Evolutionary conservation across 2,329 filamentous ascomycete species (phyloP).

Genomic region (Colletotrichum theobromicola): DNA sequence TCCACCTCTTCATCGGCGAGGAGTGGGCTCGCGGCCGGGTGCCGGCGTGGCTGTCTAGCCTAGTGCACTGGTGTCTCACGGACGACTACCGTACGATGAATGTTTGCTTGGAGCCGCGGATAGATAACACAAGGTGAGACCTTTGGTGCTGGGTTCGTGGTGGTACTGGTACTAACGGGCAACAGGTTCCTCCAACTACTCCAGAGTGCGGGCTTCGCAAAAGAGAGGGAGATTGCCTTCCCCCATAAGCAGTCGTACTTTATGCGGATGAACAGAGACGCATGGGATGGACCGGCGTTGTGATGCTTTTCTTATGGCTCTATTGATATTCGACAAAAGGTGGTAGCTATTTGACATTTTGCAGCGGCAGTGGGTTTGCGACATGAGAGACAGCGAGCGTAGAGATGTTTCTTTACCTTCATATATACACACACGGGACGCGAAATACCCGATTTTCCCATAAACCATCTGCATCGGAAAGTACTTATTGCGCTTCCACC

Average conservation of each 20-base stretch:
- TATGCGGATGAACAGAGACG: conserved; percentile 79
- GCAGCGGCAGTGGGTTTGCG: background rate
- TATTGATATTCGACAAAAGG: background rate
- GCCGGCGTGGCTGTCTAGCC: conserved; percentile 78
- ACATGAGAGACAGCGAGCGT: background rate
- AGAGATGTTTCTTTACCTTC: background rate
- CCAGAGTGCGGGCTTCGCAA: conserved; percentile 78
- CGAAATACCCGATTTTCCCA: background rate
- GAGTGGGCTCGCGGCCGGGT: conserved; percentile 89
- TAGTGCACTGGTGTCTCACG: conserved; percentile 86
- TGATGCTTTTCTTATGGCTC: conserved; percentile 33
- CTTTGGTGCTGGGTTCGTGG: too few species aligned
- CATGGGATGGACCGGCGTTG: conserved; percentile 74
- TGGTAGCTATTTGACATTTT: background rate
- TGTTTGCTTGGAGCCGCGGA: conserved; percentile 84
- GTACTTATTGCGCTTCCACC: background rate
- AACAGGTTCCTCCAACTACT: conserved; percentile 61
- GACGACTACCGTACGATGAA: conserved; percentile 82
- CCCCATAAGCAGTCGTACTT: conserved; percentile 93
- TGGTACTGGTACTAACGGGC: background rate
- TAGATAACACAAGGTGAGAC: conserved; percentile 86
- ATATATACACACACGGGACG: background rate
- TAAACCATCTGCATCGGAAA: background rate
- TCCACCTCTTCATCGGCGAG: conserved; percentile 91
- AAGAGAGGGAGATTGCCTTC: conserved; percentile 84